A percentile compares a stretch with the other conserved stretches of the same genome.
Conservation (phyloP, 208 protist species). For the Acanthamoeba culbertsoni region DNA sequence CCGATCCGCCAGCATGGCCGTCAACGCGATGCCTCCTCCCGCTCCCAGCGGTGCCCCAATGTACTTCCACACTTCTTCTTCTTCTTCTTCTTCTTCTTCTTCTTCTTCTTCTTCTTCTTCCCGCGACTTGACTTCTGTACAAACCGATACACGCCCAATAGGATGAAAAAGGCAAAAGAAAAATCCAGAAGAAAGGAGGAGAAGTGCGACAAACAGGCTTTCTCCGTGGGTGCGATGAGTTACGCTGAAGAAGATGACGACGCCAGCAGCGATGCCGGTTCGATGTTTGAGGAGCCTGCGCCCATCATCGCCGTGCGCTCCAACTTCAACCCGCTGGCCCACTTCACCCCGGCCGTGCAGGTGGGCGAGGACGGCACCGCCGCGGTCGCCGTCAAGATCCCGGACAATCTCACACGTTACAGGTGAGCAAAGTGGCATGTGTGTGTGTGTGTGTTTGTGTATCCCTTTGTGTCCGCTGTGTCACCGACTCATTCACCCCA, state of each 20-base stretch:
- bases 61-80: too few relatives aligned
- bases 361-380: neutral
- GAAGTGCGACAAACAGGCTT: neutral
- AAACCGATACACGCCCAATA: neutral
- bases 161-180: neutral
- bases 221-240: neutral
- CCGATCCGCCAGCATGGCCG: too few relatives aligned
- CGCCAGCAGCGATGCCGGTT: neutral
- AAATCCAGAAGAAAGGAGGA: neutral
- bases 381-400: neutral
- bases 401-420: conserved; percentile 59
- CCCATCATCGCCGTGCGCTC: conserved; percentile 45
- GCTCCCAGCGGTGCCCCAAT: too few relatives aligned
- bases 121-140: too few relatives aligned
- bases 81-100: too few relatives aligned
- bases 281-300: neutral
- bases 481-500: too few relatives aligned
- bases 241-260: neutral
- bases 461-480: too few relatives aligned
- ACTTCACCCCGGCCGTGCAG: neutral
- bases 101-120: too few relatives aligned
- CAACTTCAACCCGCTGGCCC: conserved; percentile 54
- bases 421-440: too few relatives aligned
- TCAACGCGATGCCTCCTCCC: too few relatives aligned
- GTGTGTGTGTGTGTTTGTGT: too few relatives aligned